Evolutionary conservation across 208 protist species (phyloP), one percentile per base, ranked within the genome.

Genomic region (Crithidia brevicula): DNA sequence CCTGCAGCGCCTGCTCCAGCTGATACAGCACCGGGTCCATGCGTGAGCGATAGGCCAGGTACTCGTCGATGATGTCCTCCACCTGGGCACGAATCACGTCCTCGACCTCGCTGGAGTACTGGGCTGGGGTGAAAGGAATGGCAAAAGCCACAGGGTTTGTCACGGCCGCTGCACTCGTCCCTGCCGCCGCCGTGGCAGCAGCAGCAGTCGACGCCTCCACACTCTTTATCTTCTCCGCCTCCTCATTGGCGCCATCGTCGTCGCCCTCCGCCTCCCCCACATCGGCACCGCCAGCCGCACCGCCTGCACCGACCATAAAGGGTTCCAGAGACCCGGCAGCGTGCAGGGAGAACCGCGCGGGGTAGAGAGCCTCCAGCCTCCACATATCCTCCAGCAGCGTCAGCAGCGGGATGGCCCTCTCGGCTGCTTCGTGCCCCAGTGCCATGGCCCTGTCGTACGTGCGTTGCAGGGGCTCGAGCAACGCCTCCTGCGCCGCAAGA

Each of bases 71-170:
- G 23, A 79, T 74, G 42, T 80, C 81, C 62, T 92, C 83, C 6
- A 96, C 74, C 71, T 94, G 88, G 9, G 74, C 60, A 20, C 88
- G 85, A 50, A 96, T 72, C 15, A 85, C 53, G 20, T 89, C 86
- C 45, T 89, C 77, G 23, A 87, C 53, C 22, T 89, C 81, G 11
- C 77, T 65, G 0, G 85, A 88, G 73, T 84, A 85, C 45, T 76
- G 73, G 20, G 82, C 81, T 0, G 87, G 91, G 4, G 67, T 47
- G 53, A 87, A 92, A 62, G 85, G 85, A 5, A 60, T 45, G n/a
- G 33, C 42, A 47, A n/a, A 10, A 6, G 16, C 20, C 42, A 13
- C 15, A 40, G 36, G 8, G 36, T 13, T 13, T 7, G 10, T 40
- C 36, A 13, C 15, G 10, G 36, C 36, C 15, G 36, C 15, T 40